These are phyloP conservation scores for Stipa capillata DNA, from an alignment of 176 grass and related monocot genomes.

Conservation along the genomic window DNA sequence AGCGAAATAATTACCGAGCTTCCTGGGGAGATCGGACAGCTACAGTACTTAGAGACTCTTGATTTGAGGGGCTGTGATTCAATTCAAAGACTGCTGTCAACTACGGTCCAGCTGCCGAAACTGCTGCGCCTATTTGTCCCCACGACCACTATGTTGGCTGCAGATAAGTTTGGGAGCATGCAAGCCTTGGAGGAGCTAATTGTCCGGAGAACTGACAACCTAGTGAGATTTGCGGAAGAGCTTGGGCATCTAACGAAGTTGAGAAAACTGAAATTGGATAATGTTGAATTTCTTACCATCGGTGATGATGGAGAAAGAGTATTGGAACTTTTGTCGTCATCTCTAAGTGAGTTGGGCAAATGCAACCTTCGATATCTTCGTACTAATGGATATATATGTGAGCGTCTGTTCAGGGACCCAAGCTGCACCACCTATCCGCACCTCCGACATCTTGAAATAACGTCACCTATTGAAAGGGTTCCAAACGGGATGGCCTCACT, in stretches of 20 bases:
- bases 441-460: background rate
- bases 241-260: too few relatives aligned
- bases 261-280: too few relatives aligned
- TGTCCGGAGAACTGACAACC: background rate
- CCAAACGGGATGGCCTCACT: background rate
- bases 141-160: rapidly evolving
- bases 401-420: background rate
- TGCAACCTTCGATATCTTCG: background rate
- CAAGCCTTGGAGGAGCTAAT: background rate
- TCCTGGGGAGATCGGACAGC: background rate
- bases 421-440: background rate
- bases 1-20: background rate
- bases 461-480: rapidly evolving
- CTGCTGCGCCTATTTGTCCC: background rate
- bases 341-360: background rate
- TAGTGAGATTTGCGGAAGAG: background rate
- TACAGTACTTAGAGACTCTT: background rate
- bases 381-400: background rate
- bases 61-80: background rate
- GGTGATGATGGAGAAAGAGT: too few relatives aligned
- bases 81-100: background rate
- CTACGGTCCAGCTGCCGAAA: too few relatives aligned
- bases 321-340: too few relatives aligned
- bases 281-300: too few relatives aligned
- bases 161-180: background rate